Conservation (phyloP, 306 rosid species). For the Cicer chorassanicum region DNA sequence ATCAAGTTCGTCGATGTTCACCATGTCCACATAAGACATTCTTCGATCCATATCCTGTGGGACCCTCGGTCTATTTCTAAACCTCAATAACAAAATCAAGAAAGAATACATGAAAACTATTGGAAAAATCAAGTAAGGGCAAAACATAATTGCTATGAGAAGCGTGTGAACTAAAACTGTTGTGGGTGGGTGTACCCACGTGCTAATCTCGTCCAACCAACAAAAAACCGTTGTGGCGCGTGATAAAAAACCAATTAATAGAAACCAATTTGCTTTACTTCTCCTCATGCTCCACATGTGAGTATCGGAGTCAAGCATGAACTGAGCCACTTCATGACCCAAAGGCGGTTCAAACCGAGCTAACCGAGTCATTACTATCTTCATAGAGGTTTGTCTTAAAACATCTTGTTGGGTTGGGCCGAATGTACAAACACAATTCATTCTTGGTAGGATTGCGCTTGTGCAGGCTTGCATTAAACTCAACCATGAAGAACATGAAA, state of each 20-base stretch:
- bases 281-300: constrained; percentile 89
- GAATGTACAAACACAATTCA: constrained; percentile 79
- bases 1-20: constrained; percentile 73
- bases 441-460: constrained; percentile 74
- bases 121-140: constrained; percentile 69
- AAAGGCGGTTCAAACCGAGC: constrained; percentile 79
- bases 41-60: constrained; percentile 70
- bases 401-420: constrained; percentile 85
- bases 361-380: constrained; percentile 70
- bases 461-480: constrained; percentile 71
- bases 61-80: constrained; percentile 50
- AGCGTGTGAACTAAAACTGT: constrained; percentile 65
- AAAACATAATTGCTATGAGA: constrained; percentile 59
- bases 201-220: constrained; percentile 72
- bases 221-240: constrained; percentile 60
- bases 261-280: constrained; percentile 87
- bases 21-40: constrained; percentile 71
- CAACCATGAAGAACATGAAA: constrained; percentile 82
- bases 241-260: constrained; percentile 60
- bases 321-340: constrained; percentile 87
- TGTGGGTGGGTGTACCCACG: constrained; percentile 78
- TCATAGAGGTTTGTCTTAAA: constrained; percentile 75
- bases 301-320: constrained; percentile 70
- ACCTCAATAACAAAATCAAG: constrained; percentile 59
- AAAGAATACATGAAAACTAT: constrained; percentile 77